These are phyloP conservation scores for Botrytis elliptica DNA, from an alignment of 2,329 filamentous ascomycete species.

Conservation along the genomic window DNA sequence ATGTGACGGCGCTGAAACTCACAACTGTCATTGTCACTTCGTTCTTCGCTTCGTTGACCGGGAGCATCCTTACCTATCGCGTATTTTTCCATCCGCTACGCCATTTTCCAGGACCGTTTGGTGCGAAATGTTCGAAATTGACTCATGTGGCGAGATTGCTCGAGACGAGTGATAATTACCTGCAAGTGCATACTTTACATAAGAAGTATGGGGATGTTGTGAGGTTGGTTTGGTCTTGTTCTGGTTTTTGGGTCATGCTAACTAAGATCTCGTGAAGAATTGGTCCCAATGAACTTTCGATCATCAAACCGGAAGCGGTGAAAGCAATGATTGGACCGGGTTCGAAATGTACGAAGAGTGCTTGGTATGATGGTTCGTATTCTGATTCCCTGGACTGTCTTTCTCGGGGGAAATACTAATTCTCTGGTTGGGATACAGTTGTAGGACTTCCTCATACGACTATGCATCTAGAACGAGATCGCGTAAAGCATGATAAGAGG, in stretches of 20 bases:
- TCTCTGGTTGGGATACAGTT: neutral
- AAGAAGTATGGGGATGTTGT: constrained; percentile 33
- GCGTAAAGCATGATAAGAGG: constrained; percentile 29
- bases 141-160: constrained; percentile 24
- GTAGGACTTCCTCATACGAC: constrained; percentile 20
- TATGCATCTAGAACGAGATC: constrained; percentile 28
- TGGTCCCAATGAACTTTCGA: constrained; percentile 29
- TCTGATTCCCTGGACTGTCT: too few relatives aligned
- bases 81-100: constrained; percentile 46
- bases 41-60: neutral
- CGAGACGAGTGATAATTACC: constrained; percentile 23
- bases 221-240: constrained; percentile 11
- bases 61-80: constrained; percentile 53
- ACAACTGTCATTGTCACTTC: neutral
- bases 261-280: neutral
- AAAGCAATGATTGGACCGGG: constrained; percentile 24
- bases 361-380: constrained; percentile 31
- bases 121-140: constrained; percentile 30
- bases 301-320: constrained; percentile 29
- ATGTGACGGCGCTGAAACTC: neutral
- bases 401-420: neutral
- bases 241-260: neutral
- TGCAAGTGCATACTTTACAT: constrained; percentile 25
- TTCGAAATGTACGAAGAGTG: constrained; percentile 29
- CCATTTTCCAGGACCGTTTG: constrained; percentile 34